Evolutionary conservation across 2,329 filamentous ascomycete genomes (phyloP), one percentile per base, ranked within the genome.

Genomic region (Pseudogymnoascus sp.): DNA sequence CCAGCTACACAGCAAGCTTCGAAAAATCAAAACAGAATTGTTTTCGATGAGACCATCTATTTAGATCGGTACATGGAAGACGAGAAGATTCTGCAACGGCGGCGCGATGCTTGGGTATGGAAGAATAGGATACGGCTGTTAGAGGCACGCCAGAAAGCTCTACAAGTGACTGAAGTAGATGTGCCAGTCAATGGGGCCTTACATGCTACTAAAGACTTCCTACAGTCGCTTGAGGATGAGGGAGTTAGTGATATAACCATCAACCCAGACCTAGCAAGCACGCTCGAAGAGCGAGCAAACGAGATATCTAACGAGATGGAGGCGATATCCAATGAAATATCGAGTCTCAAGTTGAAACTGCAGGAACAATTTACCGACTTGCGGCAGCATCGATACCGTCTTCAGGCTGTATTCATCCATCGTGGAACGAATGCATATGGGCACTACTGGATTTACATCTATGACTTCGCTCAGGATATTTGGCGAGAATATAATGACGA

Each of bases 401-500:
- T 99, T 4, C 93, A 97, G 69, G 91, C 93, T 0, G 89, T 97
- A 33, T 96, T 99, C 71, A 93, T 96, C 70, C 95, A 99, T 74
- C 87, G 89, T 19, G 90, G 90, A 33, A 81, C 69, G 28, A 82
- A 87, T 42, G 83, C 81, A 50, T 87, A 87, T 53, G 95, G 95
- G 0, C 95, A 99, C 75, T 99, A 97, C 77, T 97, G 91, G 88
- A 91, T 97, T 50, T 97, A 93, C 53, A 96, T 99, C 67, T 90
- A 87, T 71, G 95, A 97, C 77, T 96, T 96, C 74, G 83, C 87
- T 67, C 83, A 85, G 57, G 78, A 86, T 36, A 79, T 93, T 19
- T 99, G 95, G 93, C 87, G 92, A 64, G 91, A 90, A 71, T 99
- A 97, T 80, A 99, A 99, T 73, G 95, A 99, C 71, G 88, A 88